Evolutionary conservation across 495 filamentous ascomycete species (phyloP).

Genomic region (Aspergillus diversus): DNA sequence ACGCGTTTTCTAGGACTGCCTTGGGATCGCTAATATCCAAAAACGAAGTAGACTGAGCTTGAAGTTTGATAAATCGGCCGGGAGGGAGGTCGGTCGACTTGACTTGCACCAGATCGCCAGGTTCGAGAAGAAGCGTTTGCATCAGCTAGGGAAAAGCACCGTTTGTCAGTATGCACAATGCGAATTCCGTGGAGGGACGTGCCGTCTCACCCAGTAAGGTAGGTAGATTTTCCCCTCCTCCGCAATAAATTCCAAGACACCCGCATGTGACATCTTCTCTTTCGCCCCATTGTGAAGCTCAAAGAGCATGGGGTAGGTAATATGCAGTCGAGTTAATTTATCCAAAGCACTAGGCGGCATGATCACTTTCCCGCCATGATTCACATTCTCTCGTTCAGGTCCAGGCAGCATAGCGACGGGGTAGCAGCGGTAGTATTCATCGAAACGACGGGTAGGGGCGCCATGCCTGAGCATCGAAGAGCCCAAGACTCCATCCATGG

Average conservation of each 20-base stretch:
- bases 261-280: slow-evolving; percentile 80
- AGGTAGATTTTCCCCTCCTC: slow-evolving; percentile 97
- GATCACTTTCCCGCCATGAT: slow-evolving; percentile 96
- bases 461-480: slow-evolving; percentile 46
- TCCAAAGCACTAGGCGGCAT: slow-evolving; percentile 93
- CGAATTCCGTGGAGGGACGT: neutral
- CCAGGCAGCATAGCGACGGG: slow-evolving; percentile 94
- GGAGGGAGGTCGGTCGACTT: slow-evolving; percentile 90
- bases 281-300: slow-evolving; percentile 87
- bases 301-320: slow-evolving; percentile 96
- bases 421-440: slow-evolving; percentile 97
- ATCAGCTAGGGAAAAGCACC: slow-evolving; percentile 67
- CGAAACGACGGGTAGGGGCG: slow-evolving; percentile 69
- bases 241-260: slow-evolving; percentile 95
- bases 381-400: slow-evolving; percentile 83
- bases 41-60: slow-evolving; percentile 88
- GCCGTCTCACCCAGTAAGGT: slow-evolving; percentile 79
- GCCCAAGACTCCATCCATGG: slow-evolving; percentile 54
- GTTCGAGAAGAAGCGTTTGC: slow-evolving; percentile 84
- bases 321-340: slow-evolving; percentile 93
- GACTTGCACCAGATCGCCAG: slow-evolving; percentile 91
- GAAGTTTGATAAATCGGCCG: slow-evolving; percentile 90
- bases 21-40: slow-evolving; percentile 96
- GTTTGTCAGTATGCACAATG: slow-evolving; percentile 6
- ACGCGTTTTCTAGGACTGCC: slow-evolving; percentile 95